phyloP scores from a whole-genome alignment of 1,284 basidiomycete genomes.

The Cutaneotrichosporon cyanovorans region DNA sequence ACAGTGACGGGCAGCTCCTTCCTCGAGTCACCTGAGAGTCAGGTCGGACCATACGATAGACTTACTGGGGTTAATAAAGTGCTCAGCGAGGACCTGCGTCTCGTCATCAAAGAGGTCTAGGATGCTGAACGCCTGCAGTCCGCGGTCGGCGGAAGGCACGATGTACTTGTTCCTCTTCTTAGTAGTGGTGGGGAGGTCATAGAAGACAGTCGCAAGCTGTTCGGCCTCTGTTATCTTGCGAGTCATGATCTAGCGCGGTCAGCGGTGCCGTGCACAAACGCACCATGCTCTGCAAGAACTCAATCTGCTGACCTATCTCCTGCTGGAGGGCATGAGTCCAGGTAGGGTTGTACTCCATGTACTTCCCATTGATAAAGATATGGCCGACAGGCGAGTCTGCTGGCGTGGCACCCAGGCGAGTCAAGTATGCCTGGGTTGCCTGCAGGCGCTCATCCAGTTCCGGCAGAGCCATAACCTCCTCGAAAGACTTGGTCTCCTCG shows the following conservation, averaged over 20 bases:
- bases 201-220: constrained; percentile 68
- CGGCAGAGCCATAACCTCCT: constrained; percentile 39
- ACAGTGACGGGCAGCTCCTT: constrained; percentile 52
- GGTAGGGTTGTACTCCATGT: constrained; percentile 46
- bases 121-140: constrained; percentile 25
- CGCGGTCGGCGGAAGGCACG: constrained; percentile 29
- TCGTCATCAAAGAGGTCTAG: constrained; percentile 28
- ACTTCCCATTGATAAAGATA: constrained; percentile 81
- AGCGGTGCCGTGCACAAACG: no score
- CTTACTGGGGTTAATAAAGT: constrained; percentile 61
- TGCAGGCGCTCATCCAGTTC: constrained; percentile 28
- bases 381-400: constrained; percentile 27
- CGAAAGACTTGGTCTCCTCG: constrained; percentile 32
- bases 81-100: constrained; percentile 27
- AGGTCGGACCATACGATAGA: constrained; percentile 20
- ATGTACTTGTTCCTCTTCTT: constrained; percentile 56
- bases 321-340: constrained; percentile 47
- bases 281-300: no score
- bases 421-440: constrained; percentile 23
- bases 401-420: constrained; percentile 28
- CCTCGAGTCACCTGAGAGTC: no score
- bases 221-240: constrained; percentile 41
- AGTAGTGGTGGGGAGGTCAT: constrained; percentile 69
- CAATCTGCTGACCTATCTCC: no score
- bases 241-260: neutral